Evolutionary conservation across 371 early-diverging fungal species (phyloP).

Genomic region (Funneliformis caledonium): DNA sequence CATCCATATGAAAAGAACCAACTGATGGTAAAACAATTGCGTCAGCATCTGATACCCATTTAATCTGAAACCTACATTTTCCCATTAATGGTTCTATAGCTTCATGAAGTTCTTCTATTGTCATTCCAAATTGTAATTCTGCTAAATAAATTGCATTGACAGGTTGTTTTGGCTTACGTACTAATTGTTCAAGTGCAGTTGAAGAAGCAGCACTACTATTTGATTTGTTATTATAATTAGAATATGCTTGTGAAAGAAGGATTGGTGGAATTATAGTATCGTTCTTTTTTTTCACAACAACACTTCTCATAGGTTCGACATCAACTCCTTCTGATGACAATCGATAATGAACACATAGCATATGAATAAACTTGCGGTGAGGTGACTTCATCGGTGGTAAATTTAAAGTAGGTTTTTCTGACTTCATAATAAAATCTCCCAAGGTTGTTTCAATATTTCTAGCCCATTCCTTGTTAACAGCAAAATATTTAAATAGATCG

Average conservation of each 20-base stretch:
- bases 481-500: slow-evolving; percentile 64
- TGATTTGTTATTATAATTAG: neutral
- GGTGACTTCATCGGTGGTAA: slow-evolving; percentile 71
- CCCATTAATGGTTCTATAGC: slow-evolving; percentile 16
- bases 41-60: slow-evolving; percentile 26
- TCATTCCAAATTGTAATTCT: slow-evolving; percentile 24
- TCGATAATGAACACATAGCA: slow-evolving; percentile 68
- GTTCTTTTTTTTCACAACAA: slow-evolving; percentile 56
- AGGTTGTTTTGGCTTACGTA: slow-evolving; percentile 13
- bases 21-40: slow-evolving; percentile 12
- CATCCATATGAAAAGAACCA: slow-evolving; percentile 29
- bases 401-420: slow-evolving; percentile 56
- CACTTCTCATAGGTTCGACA: slow-evolving; percentile 73
- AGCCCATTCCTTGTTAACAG: slow-evolving; percentile 62
- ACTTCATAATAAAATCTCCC: slow-evolving; percentile 62
- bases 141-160: slow-evolving; percentile 26
- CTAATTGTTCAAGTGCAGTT: neutral
- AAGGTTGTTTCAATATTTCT: slow-evolving; percentile 63
- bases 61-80: neutral
- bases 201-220: neutral
- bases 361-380: slow-evolving; percentile 72
- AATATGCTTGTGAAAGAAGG: slow-evolving; percentile 19
- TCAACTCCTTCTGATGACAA: slow-evolving; percentile 71
- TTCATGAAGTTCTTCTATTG: neutral
- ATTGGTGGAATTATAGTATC: slow-evolving; percentile 29